Percentiles rank a stretch among this genome's conserved stretches.
These are phyloP conservation scores for Neurospora hispaniola DNA, from an alignment of 495 filamentous ascomycete species.

Conservation along the genomic window DNA sequence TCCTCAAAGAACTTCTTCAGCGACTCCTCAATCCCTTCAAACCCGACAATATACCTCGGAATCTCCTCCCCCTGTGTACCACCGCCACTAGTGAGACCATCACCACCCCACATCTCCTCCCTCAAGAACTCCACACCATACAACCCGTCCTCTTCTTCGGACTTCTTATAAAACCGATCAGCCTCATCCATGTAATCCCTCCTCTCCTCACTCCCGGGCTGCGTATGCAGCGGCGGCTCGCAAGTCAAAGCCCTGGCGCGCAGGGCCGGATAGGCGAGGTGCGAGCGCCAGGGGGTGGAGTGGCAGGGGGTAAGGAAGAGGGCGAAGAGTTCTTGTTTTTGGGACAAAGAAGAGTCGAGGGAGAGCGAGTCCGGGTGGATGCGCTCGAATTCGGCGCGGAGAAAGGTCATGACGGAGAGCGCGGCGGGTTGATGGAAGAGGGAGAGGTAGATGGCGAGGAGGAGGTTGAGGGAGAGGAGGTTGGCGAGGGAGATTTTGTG, in stretches of 20 bases:
- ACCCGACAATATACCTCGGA: conserved; percentile 46
- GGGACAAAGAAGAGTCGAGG: conserved; percentile 3
- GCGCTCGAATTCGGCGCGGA: conserved; percentile 59
- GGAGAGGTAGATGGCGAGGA: conserved; percentile 64
- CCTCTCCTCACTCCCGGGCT: conserved; percentile 38
- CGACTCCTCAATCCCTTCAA: conserved; percentile 38
- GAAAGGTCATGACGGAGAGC: conserved; percentile 57
- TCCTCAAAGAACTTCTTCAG: conserved; percentile 35
- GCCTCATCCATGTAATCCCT: conserved; percentile 73
- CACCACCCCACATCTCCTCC: conserved; percentile 28
- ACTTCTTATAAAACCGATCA: conserved; percentile 64
- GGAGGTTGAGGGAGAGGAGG: conserved; percentile 53
- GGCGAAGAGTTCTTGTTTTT: conserved; percentile 45
- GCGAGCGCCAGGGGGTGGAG: conserved; percentile 91
- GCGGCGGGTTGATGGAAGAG: conserved; percentile 70
- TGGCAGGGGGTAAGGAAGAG: conserved; percentile 97
- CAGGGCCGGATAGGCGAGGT: conserved; percentile 63
- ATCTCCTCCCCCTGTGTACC: conserved; percentile 24
- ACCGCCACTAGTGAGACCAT: neutral
- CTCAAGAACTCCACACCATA: conserved; percentile 43
- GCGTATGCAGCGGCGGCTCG: conserved; percentile 69
- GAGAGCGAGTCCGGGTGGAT: conserved; percentile 5
- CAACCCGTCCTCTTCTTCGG: neutral
- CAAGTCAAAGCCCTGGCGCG: conserved; percentile 82
- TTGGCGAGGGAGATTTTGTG: conserved; percentile 45